Base-by-base conservation (phyloP, 2,329 filamentous ascomycete genomes). In the Macrophomina pseudophaseolina region DNA sequence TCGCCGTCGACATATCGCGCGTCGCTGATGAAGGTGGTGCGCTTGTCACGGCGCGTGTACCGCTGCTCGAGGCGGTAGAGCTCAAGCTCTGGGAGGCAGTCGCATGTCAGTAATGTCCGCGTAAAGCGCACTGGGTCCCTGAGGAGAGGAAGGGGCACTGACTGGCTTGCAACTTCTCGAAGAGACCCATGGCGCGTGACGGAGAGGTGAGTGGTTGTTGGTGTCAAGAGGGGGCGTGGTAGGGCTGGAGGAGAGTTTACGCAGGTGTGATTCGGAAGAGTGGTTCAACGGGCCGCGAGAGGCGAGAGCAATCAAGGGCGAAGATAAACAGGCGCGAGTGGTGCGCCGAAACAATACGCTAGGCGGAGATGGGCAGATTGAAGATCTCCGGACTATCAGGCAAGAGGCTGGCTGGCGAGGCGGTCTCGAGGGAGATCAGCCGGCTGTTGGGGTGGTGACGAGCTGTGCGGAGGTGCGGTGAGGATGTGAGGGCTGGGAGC, bases 1-100 rank as follows among this genome's bases (percentile, higher is more conserved):
- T 97, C 94, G 80, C 94, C 95, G 77, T 98, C 92, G 70, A 97
- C 91, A 80, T 98, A 98, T 78, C 92, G 87, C 35, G 93, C 94
- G 74, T 92, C 93, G 75, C 91, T 93, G 75, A 91, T 89, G 79
- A 97, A 97, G 68, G 92, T 95, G 65, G 90, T 94, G 78, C 94
- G 92, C 73, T 94, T 92, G 74, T 94, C 93, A 77, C 93, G 91
- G 74, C 91, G 91, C 62, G 94, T 96, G 84, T 98, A 98, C 74
- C 93, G 91, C 83, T 97, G 91, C 83, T 98, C 94, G 72, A 98
- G 90, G 59, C 93, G 92, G 85, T 97, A 95, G 75, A 98, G 88
- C 84, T 98, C 93, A 74, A 96, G 87, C 80, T 94, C 79, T 88
- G 68, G 18, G 11, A 32, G 2, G 6, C 14, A 16, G 23, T 23